Percentiles rank a stretch among this genome's conserved stretches.
These are phyloP conservation scores for Phytophthora pisi DNA, from an alignment of 352 stramenopile species.

Conservation along the genomic window DNA sequence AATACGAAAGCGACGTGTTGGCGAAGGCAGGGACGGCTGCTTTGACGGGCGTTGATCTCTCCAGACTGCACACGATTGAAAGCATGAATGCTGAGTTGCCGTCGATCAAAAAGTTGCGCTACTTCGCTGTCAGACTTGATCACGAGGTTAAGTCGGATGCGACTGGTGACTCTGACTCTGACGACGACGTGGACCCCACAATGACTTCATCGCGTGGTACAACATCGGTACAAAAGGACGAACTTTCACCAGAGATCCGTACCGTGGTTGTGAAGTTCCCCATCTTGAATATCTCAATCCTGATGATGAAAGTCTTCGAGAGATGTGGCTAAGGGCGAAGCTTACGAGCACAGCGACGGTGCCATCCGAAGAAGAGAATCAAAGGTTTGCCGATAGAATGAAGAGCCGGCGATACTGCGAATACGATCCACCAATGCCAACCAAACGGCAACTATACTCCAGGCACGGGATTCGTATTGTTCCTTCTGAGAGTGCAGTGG, in stretches of 20 bases:
- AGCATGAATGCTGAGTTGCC: not conserved
- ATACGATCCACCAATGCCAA: not conserved
- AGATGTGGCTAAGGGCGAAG: not conserved
- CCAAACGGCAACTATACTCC: not conserved
- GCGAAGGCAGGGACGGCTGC: no score
- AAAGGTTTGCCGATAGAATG: not conserved
- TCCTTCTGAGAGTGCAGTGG: not conserved
- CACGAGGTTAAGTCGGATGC: not conserved
- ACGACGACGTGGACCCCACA: not conserved
- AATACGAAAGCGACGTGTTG: not conserved
- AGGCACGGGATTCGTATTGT: not conserved
- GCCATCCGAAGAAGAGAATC: not conserved
- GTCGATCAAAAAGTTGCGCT: not conserved
- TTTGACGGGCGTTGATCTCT: not conserved
- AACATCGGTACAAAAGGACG: not conserved
- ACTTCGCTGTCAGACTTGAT: not conserved
- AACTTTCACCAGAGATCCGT: not conserved
- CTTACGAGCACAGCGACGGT: not conserved
- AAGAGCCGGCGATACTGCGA: not conserved
- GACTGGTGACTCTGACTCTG: not conserved
- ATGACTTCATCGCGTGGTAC: not conserved
- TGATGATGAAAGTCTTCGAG: not conserved
- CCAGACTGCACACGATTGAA: not conserved
- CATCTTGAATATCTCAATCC: not conserved
- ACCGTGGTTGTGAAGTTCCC: not conserved